Percentiles rank a stretch among this genome's conserved stretches.
Evolutionary conservation across 129 eudicot genomes (phyloP).

Genomic region (Daucus carota): DH1_v3.0 NC_030381.2:51857501-51858000

Average conservation of each 20-base stretch:
- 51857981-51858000: too few relatives aligned
- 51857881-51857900: too few relatives aligned
- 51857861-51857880: too few relatives aligned
- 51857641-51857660: neutral
- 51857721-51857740: constrained; percentile 3
- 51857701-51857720: neutral
- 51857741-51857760: neutral
- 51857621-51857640: neutral
- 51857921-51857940: too few relatives aligned
- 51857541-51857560: neutral
- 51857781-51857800: neutral
- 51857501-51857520: neutral
- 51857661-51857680: neutral
- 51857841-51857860: too few relatives aligned
- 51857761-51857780: neutral
- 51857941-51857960: too few relatives aligned
- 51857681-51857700: neutral
- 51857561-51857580: neutral
- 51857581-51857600: neutral
- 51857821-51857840: too few relatives aligned
- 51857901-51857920: too few relatives aligned
- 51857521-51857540: neutral
- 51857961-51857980: too few relatives aligned
- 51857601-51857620: neutral
- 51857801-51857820: too few relatives aligned